Evolutionary conservation across 169 alveolate species (phyloP), one percentile per base, ranked within the genome.

Genomic region (Cryptosporidium bovis): DNA sequence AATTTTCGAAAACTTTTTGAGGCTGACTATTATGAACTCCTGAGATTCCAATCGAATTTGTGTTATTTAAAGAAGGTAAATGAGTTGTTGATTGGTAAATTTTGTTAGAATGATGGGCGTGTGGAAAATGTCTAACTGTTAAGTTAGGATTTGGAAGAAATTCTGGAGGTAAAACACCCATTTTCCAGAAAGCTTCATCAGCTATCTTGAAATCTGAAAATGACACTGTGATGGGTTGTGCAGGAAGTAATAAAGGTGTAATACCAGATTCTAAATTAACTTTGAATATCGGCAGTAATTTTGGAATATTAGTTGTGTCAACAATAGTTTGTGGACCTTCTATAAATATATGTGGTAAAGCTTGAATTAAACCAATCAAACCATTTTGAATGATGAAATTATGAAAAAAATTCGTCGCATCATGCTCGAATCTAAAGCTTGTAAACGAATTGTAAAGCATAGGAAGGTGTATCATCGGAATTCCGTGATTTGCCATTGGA

Each of bases 211-310:
- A 77, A 18, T 77, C 71, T 27, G 64, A 27, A 60, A 77, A 77
- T 12, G 87, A 77, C 20, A 62, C 71, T 34, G 71, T 60, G 1
- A 77, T 34, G 1, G 71, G 64, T 46, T 77, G 87, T 20, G 87
- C 87, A n/a, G 87, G 87, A 77, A 77, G 87, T 40, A 77, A 60
- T 24, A 77, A 53, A 58, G 87, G 87, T 31, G 87, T 77, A 24
- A 77, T 53, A 12, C 87, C 87, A 7, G 65, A 60, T 44, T 68
- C 50, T 20, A 56, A 40, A 60, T 77, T 40, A 62, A 77, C 71
- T 48, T 77, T 77, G 16, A 77, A 62, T 29, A 62, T 60, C 8
- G 71, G 77, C 3, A 71, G 40, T 51, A 77, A 20, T 24, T 77
- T 56, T 77, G 87, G 87, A 27, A 77, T 58, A 16, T 56, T 60